These are phyloP conservation scores for Nemophila menziesii DNA, from an alignment of 257 asterid species.

Conservation along the genomic window DNA sequence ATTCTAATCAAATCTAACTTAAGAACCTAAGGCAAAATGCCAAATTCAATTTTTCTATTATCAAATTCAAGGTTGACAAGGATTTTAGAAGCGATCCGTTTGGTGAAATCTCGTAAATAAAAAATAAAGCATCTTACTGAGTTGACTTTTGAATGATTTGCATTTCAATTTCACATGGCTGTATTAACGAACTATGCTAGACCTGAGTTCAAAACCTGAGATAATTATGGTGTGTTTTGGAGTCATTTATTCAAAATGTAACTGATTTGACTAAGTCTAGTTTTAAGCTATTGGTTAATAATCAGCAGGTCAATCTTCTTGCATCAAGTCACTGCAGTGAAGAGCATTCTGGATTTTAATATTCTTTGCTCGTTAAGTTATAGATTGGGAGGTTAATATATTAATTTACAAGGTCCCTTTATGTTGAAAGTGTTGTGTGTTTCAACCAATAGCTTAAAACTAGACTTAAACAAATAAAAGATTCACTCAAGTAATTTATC, in stretches of 20 bases:
- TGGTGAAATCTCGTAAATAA: no score
- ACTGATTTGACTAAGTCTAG: background rate
- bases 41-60: no score
- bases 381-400: conserved; percentile 8
- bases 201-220: conserved; percentile 34
- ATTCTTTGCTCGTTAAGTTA: conserved; percentile 2
- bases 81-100: no score
- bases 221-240: conserved; percentile 43
- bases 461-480: no score
- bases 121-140: no score
- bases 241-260: background rate
- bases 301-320: conserved; percentile 54
- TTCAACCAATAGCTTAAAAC: no score
- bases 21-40: no score
- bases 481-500: no score
- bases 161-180: conserved; percentile 55
- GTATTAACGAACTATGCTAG: conserved; percentile 46
- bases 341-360: conserved; percentile 11
- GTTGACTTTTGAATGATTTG: background rate
- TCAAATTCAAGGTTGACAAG: no score
- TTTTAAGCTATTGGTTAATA: background rate
- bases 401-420: background rate
- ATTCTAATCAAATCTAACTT: no score
- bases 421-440: no score
- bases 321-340: conserved; percentile 30